Evolutionary conservation across 2,329 filamentous ascomycete species (phyloP).

Genomic region (Biscogniauxia mediterranea): DNA sequence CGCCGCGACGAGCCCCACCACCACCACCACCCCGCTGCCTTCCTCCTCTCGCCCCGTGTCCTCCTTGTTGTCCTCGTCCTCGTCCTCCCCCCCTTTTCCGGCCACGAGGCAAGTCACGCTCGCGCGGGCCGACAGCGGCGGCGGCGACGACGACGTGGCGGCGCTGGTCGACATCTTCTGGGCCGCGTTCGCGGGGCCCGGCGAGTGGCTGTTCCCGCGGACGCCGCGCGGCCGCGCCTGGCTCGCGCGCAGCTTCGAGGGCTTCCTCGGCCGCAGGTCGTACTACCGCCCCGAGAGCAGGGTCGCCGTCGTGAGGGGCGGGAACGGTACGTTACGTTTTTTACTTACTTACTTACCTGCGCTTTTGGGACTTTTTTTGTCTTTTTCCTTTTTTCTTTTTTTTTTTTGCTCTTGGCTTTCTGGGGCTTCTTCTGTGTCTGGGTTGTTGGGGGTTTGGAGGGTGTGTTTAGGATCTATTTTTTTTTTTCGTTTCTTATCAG

Average conservation of each 20-base stretch:
- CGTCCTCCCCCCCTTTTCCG: too few species aligned
- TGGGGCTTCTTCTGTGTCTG: too few species aligned
- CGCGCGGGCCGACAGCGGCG: slow-evolving; percentile 4
- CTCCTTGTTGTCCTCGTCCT: too few species aligned
- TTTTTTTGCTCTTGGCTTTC: too few species aligned
- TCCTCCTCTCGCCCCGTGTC: too few species aligned
- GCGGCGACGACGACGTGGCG: slow-evolving; percentile 22
- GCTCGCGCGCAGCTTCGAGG: slow-evolving; percentile 27
- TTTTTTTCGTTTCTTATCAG: too few species aligned
- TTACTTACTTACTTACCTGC: too few species aligned
- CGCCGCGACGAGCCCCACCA: too few species aligned
- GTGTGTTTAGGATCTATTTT: too few species aligned
- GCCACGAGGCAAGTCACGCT: too few species aligned
- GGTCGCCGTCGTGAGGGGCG: slow-evolving; percentile 22
- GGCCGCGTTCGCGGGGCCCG: slow-evolving; percentile 25
- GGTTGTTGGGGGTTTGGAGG: too few species aligned
- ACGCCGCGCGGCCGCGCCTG: slow-evolving; percentile 23
- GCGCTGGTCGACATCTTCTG: slow-evolving; percentile 24
- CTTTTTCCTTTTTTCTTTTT: neutral
- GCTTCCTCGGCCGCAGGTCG: slow-evolving; percentile 22
- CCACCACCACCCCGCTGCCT: too few species aligned
- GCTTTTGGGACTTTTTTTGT: neutral
- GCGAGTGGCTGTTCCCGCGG: slow-evolving; percentile 23
- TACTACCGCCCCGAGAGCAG: slow-evolving; percentile 22
- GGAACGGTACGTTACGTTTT: slow-evolving; percentile 15